Evolutionary conservation across 169 alveolate species (phyloP).

Genomic region (Babesia bovis): DNA sequence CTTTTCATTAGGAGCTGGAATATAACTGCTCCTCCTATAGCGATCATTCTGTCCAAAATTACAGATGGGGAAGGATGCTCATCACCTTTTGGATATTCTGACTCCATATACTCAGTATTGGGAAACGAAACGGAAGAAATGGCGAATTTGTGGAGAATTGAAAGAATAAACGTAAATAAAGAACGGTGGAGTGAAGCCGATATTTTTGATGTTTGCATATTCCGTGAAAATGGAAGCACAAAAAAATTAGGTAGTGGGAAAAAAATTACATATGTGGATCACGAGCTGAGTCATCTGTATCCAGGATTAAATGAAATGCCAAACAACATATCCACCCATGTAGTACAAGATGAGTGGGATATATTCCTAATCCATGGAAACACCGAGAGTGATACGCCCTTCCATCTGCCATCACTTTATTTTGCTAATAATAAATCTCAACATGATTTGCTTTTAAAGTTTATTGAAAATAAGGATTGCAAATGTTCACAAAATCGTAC

Average conservation of each 20-base stretch:
- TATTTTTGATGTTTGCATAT: constrained; percentile 33
- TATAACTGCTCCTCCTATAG: constrained; percentile 13
- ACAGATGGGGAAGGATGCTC: not conserved
- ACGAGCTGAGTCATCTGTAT: constrained; percentile 33
- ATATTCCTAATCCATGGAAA: not conserved
- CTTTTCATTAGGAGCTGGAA: constrained; percentile 56
- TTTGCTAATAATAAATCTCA: not conserved
- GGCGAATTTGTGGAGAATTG: constrained; percentile 32
- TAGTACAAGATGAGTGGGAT: constrained; percentile 54
- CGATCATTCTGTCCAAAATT: constrained; percentile 18
- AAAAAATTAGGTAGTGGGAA: constrained; percentile 42
- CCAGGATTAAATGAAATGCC: constrained; percentile 32
- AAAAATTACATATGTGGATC: constrained; percentile 26
- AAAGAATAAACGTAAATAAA: constrained; percentile 14
- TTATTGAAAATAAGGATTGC: not conserved
- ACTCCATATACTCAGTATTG: constrained; percentile 12
- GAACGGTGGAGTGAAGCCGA: not conserved
- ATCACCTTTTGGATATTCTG: constrained; percentile 26
- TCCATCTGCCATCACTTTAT: not conserved
- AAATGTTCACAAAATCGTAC: not conserved
- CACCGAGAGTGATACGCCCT: constrained; percentile 6
- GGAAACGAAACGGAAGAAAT: not conserved
- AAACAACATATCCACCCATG: constrained; percentile 35
- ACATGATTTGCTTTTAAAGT: not conserved
- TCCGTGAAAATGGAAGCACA: not conserved